These are phyloP conservation scores for Skeletonema menzelii DNA, from an alignment of 108 stramenopile species.

Conservation along the genomic window DNA sequence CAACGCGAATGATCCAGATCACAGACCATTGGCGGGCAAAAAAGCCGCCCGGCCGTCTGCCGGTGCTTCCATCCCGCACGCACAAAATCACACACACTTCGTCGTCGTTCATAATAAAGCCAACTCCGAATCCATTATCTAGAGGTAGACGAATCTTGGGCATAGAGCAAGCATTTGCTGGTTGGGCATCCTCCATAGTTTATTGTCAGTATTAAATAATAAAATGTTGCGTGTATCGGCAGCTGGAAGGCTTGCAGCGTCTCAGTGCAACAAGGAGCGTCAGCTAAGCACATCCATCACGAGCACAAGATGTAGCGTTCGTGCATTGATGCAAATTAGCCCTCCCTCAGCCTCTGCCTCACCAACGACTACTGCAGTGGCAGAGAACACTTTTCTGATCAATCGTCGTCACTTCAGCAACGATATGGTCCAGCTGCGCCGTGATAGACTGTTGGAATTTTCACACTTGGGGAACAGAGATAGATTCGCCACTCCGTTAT, in stretches of 20 bases:
- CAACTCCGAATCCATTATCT: background rate
- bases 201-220: too few species aligned
- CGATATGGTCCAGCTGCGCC: background rate
- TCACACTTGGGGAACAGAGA: background rate
- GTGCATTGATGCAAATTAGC: background rate
- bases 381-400: background rate
- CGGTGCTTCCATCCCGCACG: too few species aligned
- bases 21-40: too few species aligned
- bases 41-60: too few species aligned
- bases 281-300: background rate
- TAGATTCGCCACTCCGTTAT: background rate
- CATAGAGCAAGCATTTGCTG: background rate
- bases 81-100: background rate
- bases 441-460: background rate
- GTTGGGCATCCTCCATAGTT: background rate
- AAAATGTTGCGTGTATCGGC: background rate
- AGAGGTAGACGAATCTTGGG: background rate
- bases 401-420: background rate
- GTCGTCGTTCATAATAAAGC: too few species aligned
- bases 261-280: background rate
- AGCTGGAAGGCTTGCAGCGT: background rate
- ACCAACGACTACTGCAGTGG: background rate
- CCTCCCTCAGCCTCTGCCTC: background rate
- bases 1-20: too few species aligned
- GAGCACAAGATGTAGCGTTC: background rate